Percentiles rank a stretch among this genome's conserved stretches.
Evolutionary conservation across 2,329 filamentous ascomycete genomes (phyloP).

Genomic region (Sclerotinia spermophila): DNA sequence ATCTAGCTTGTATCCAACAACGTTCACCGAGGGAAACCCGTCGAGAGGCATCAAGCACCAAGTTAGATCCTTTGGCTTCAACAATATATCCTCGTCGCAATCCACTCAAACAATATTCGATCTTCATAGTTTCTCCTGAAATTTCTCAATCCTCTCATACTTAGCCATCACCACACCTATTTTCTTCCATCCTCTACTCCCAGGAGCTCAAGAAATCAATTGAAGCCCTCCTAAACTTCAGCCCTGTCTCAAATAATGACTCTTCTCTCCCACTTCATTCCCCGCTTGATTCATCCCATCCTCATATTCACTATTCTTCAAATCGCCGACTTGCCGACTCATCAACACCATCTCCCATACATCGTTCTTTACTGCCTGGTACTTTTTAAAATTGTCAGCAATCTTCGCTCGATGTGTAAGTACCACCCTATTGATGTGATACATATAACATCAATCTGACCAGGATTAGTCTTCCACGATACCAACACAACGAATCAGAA

Average conservation of each 20-base stretch:
- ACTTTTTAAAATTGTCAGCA: not conserved
- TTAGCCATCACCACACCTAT: not conserved
- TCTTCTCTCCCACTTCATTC: not conserved
- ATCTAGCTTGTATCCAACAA: no score
- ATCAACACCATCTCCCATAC: not conserved
- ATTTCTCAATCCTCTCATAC: not conserved
- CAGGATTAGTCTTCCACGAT: not conserved
- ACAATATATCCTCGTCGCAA: no score
- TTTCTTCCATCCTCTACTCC: not conserved
- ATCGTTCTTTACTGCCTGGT: not conserved
- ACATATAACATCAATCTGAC: not conserved
- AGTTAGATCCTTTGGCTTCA: no score
- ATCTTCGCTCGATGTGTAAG: not conserved
- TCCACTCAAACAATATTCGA: no score
- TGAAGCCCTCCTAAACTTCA: not conserved
- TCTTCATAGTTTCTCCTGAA: not conserved
- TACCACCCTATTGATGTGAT: not conserved
- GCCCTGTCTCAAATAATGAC: not conserved
- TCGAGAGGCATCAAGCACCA: no score
- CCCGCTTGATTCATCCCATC: not conserved
- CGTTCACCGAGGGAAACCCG: no score
- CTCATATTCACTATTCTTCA: not conserved
- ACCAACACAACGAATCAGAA: not conserved
- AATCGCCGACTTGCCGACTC: not conserved
- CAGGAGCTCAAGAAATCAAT: not conserved